Base-by-base conservation (phyloP, 305 asterid genomes). In the Lippia alba region DNA sequence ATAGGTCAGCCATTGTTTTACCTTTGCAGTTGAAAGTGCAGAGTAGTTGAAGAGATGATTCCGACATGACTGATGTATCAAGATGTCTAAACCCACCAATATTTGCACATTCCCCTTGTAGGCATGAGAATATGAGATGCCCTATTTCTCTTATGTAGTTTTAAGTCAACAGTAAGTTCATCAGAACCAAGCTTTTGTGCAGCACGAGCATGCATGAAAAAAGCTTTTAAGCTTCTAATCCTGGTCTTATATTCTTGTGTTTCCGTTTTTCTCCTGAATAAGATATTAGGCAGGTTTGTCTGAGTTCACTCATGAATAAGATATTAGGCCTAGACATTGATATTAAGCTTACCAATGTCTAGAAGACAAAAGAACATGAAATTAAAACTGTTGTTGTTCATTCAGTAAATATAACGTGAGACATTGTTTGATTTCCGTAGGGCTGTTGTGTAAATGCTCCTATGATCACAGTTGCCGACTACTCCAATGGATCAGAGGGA, bases 401-500 rank as follows among this genome's bases (percentile, higher is more conserved):
- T 59, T 36, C 19, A 34, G 30, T 46, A 36, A 48, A 18, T 45
- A 55, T 75, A 68, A 77, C 34, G 55, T 67, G 78, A 36, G 61
- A n/a, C 30, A 10, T 20, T 61, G 54, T 75, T 49, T 62, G 70
- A 67, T 70, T 67, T 74, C 65, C 39, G 24, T 74, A 95, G 99
- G 99, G 99, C 67, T 82, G 89, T 66, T 95, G 99, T 66, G 99
- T 95, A 67, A 95, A 95, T 86, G 99, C 98, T 67, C 98, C 98
- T 34, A 95, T 92, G 98, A 95, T 95, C 51, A 95, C 96, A 6
- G 98, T 95, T 48, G 97, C 97, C n/a, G 98, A 95, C 83, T 95
- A 92, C 77, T 95, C 99, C 66, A 89, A 83, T 77, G 99, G 98
- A 63, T 92, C 97, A 56, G 96, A 92, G 83, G 98, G 94, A 76